Base-by-base conservation (phyloP, 805 yeast species). In the Candida koratica region DNA sequence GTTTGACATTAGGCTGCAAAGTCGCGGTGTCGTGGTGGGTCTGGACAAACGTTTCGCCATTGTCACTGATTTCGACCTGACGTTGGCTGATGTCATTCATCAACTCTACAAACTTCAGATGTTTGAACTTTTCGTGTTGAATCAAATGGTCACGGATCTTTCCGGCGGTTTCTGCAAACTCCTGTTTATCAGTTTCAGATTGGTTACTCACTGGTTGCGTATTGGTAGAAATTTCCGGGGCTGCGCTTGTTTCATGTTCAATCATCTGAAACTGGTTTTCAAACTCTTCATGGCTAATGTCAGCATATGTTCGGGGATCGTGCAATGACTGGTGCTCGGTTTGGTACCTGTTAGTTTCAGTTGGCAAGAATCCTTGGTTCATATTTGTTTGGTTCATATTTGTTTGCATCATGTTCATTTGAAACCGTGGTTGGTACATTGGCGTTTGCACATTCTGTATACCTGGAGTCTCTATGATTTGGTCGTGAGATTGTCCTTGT, bases 161-260 rank as follows among this genome's bases (percentile, higher is more conserved):
- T 25, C 54, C 42, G 4, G 73, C 73, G 0, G 69, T 58, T 29
- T 53, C 48, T 8, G 73, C 71, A 52, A 67, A 64, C 40, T 53
- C 47, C 24, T 60, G 60, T 32, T 63, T 61, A 9, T 62, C 67
- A 20, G 16, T 22, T 19, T 18, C 22, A 9, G 32, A 19, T 4
- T 34, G 30, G 16, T 40, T 41, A 13, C 17, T 36, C 25, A 35
- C 11, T 17, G 45, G 48, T 25, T 51, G 41, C 14, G 46, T 43
- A n/a, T n/a, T n/a, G n/a, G n/a, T n/a, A n/a, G n/a, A n/a, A n/a
- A n/a, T n/a, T 25, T 56, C 59, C n/a, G 52, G 38, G 17, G 57
- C 60, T 6, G 48, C 5, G 4, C 16, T 10, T 19, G 18, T 11
- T 26, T 26, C 20, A 16, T 26, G 17, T 28, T 36, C 38, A 2